Evolutionary conservation across 2,329 filamentous ascomycete genomes (phyloP), one percentile per base, ranked within the genome.

Genomic region (Cadophora gregata): DNA sequence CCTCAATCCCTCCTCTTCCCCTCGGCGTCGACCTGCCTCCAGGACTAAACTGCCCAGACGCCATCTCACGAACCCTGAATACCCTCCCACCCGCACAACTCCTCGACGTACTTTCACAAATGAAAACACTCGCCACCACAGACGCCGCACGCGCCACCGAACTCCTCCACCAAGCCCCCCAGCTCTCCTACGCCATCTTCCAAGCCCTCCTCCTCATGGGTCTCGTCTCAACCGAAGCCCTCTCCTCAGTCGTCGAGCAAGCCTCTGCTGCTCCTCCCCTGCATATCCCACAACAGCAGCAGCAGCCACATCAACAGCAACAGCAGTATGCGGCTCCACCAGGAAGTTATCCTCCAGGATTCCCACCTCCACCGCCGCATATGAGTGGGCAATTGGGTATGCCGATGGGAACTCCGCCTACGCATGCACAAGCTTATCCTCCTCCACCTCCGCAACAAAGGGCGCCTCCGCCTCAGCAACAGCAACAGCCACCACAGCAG

Each of bases 161-260:
- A 76, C 88, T 98, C 48, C 87, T 99, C 50, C 86, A 90, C 69
- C 91, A 95, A 81, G 93, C 94, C 1, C 96, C 96, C 0, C 96
- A 99, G 80, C 88, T 99, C 53, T 89, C 93, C 4, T 98, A 97
- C 75, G 96, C 96, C 66, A 91, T 98, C 71, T 98, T 98, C 81
- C 95, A 98, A 80, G 92, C 94, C 27, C 86, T 98, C 10, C 87
- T 98, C 1, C 87, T 97, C 45, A 96, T 98, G 87, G 93, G 93
- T 55, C 88, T 98, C 10, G 93, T 98, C 64, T 95, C 96, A 66
- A 91, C 93, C 16, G 89, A 90, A 73, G 89, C 93, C 3, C 89
- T 98, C 63, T 87, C 90, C 69, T 90, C 91, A 4, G 92, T 98
- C 33, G 85, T 97, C 62, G 92, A 96, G 75, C 80, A 67, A 12